Evolutionary conservation across 2,329 filamentous ascomycete species (phyloP), one percentile per base, ranked within the genome.

Genomic region (Blastomyces gilchristii): DNA sequence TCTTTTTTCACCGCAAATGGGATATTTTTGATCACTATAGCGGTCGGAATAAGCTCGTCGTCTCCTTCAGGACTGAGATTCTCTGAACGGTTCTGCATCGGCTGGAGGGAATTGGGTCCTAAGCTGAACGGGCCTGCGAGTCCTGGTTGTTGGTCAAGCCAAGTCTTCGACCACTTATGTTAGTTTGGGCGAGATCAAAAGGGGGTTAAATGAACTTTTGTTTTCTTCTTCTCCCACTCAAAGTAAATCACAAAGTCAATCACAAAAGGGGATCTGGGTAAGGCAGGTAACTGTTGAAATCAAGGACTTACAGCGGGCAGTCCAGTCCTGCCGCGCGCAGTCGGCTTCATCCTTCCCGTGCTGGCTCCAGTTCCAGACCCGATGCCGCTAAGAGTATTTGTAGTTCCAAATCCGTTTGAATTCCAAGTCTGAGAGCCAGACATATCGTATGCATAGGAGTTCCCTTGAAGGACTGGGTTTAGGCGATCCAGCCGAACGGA

Each of bases 11-110:
- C 91, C 37, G 95, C 94, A 75, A 99, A 99, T 0, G 95, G 94
- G 47, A 99, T 99, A 74, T 99, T 99, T 80, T 99, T 99, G 78
- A 99, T 97, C 64, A 99, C 94, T 70, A 99, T 97, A 62, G 94
- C 94, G 3, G 94, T 99, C 2, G 93, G 93, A 64, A 99, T 99
- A 65, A 99, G 85, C 78, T 97, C 93, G 68, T 96, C 93, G 54
- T 81, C 79, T 43, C 68, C 70, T 58, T 80, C 78, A 41, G 73
- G 74, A 18, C 72, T 72, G 60, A 72, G 71, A 34, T 75, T 72
- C 63, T 79, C 77, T 62, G 75, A 71, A 45, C 77, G 78, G 64
- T 78, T 71, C 50, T 75, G 74, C 60, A 72, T 73, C 65, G 74
- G 73, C 62, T 75, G 73, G 58, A 77, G 69, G 39, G 76, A 74